Base-by-base conservation (phyloP, 768 basidiomycete species). In the Mycena sanguinolenta region DNA sequence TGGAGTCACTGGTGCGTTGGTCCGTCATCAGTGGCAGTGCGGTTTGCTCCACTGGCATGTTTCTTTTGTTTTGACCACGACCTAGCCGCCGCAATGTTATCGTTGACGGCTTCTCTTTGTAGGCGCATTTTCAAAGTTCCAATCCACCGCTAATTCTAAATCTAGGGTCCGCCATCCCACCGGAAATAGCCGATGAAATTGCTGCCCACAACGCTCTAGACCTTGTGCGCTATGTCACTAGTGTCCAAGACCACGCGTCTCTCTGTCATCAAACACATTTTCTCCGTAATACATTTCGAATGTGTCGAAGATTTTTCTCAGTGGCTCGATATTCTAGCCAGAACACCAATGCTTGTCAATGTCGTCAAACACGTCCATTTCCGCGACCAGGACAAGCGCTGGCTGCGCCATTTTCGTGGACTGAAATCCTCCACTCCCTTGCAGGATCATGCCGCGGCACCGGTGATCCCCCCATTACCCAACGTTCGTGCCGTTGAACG, bases 171-270 rank as follows among this genome's bases (percentile, higher is more conserved):
- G 44, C 32, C 30, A 25, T 72, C 7, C 70, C 70, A 17, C 4
- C 57, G 6, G 71, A 73, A 63, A 25, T 69, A 28, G 25, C 23
- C 0, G n/a, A 39, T 5, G 63, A 73, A 65, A 65, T 73, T 17
- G 53, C 59, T 59, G 63, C 53, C 8, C 36, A 65, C 39, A 64
- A 73, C 25, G 34, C 50, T n/a, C 12, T 13, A 10, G 13, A 23
- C 67, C 23, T 44, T 73, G 10, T 54, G 53, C 39, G 54, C 71
- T 2, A 65, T 73, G 63, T 52, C 27, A 2, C 62, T 69, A 0
- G 58, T 42, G 28, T 73, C 71, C 3, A 50, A 62, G 23, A 21
- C 63, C n/a, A 73, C 39, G 28, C 65, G 63, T 7, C 25, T 44
- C 30, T 28, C 25, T 2, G 58, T 60, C 5, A 58, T 73, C 1